Evolutionary conservation across 2,329 filamentous ascomycete species (phyloP), one percentile per base, ranked within the genome.

Genomic region (Xylariaceae sp.): DNA sequence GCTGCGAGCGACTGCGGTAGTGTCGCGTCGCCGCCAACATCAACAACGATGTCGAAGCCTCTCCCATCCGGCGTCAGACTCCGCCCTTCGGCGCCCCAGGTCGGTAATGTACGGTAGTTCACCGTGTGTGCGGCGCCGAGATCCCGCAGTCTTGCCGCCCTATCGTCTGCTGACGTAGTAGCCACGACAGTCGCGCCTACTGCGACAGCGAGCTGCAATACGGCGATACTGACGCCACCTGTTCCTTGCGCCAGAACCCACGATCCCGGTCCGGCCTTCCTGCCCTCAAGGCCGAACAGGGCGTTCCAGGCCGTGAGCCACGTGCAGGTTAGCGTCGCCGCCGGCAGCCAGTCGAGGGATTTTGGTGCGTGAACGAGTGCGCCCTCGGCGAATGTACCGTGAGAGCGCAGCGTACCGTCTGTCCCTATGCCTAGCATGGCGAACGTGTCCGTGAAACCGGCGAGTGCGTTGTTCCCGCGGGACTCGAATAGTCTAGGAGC

Each of bases 11-110:
- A 74, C 57, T 84, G 73, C 2, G 66, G 55, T 50, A 86, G 70
- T 0, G 82, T 85, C 17, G 70, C 72, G 1, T 79, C 70, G 0
- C 83, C 83, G 11, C 80, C 83, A 12, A 86, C 76, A 55, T 88
- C 84, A 29, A 85, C 57, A 32, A 87, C 67, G 50, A 82, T 71
- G 53, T 86, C 75, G 7, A 84, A 77, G 6, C 84, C 84, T 4
- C 55, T 58, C 3, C 69, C 69, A 1, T 67, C 62, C 0, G 65
- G 65, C 0, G 69, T 72, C 0, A 76, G 67, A 0, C 73, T 75
- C 6, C 74, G 60, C 8, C 80, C 81, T 22, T 73, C 73, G 4
- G 68, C 63, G 11, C 82, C 78, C 83, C 83, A 86, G 39, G 64
- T 54, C 0, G 74, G 64, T 8, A 71, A 71, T 0, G 63, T 69